phyloP scores from a whole-genome alignment of 2,329 filamentous ascomycete genomes.

The Esteya vermicola region DNA sequence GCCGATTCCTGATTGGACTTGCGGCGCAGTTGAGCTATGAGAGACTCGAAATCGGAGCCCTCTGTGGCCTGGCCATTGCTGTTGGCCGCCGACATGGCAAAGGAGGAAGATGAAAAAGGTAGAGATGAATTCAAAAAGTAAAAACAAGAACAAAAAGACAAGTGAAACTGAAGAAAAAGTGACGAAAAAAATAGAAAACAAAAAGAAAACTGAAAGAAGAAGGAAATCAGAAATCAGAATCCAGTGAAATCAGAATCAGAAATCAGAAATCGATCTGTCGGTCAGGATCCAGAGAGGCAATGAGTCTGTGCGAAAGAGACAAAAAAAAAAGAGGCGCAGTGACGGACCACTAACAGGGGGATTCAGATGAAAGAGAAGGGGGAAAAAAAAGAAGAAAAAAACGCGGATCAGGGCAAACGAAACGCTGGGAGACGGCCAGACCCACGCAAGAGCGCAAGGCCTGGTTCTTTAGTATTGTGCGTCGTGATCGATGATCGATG shows the following conservation, averaged over 20 bases:
- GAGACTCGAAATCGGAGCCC: slow-evolving; percentile 22
- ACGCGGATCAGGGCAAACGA: not conserved
- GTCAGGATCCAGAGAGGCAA: too few species aligned
- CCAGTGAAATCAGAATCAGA: not conserved
- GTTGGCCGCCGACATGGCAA: slow-evolving; percentile 3
- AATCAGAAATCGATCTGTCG: too few species aligned
- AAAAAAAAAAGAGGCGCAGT: too few species aligned
- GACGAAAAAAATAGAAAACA: not conserved
- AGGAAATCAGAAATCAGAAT: not conserved
- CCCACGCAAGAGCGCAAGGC: not conserved
- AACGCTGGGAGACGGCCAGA: not conserved
- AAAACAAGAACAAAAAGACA: too few species aligned
- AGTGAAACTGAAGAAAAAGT: too few species aligned
- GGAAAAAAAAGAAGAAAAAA: not conserved
- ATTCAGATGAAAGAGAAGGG: too few species aligned
- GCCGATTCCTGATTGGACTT: slow-evolving; percentile 16
- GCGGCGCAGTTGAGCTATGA: slow-evolving; percentile 25
- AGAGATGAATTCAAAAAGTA: not conserved
- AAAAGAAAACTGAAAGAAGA: not conserved
- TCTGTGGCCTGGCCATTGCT: slow-evolving; percentile 12
- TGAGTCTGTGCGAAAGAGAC: too few species aligned
- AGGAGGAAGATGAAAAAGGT: not conserved
- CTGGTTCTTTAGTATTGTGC: too few species aligned
- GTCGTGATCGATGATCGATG: too few species aligned
- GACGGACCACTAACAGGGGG: too few species aligned